Conservation (phyloP, 345 rosid genomes). For the Diplotaxis tenuifolia region DNA sequence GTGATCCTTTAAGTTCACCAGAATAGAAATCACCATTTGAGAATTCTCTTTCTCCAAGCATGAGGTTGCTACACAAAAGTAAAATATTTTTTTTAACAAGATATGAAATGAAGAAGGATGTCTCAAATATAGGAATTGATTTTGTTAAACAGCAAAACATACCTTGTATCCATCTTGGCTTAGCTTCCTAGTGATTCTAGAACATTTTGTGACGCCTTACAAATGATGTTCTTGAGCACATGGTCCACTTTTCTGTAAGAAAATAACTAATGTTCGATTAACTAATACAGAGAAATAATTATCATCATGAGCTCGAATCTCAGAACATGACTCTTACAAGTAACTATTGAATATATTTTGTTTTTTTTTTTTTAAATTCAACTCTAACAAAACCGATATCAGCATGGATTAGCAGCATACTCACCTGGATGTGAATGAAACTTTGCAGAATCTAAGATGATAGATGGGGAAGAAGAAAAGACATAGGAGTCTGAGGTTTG, state of each 20-base stretch:
- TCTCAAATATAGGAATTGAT: slow-evolving; percentile 1
- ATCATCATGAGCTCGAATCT: slow-evolving; percentile 18
- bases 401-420: neutral
- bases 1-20: slow-evolving; percentile 57
- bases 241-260: slow-evolving; percentile 9
- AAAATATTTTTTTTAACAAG: neutral
- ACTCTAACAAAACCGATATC: neutral
- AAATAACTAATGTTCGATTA: neutral
- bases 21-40: slow-evolving; percentile 66
- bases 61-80: slow-evolving; percentile 35
- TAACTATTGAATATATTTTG: too few species aligned
- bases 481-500: neutral
- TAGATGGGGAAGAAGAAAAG: neutral
- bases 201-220: neutral
- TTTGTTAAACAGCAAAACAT: neutral
- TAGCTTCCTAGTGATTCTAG: neutral
- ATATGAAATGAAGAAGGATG: neutral
- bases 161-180: slow-evolving; percentile 31
- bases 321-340: slow-evolving; percentile 18
- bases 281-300: neutral
- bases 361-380: too few species aligned
- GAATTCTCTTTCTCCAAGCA: slow-evolving; percentile 48
- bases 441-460: neutral
- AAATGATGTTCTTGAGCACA: slow-evolving; percentile 14
- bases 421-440: slow-evolving; percentile 14